These are phyloP conservation scores for Microdochium bolleyi DNA, from an alignment of 2,329 filamentous ascomycete genomes.

Conservation along the genomic window DNA sequence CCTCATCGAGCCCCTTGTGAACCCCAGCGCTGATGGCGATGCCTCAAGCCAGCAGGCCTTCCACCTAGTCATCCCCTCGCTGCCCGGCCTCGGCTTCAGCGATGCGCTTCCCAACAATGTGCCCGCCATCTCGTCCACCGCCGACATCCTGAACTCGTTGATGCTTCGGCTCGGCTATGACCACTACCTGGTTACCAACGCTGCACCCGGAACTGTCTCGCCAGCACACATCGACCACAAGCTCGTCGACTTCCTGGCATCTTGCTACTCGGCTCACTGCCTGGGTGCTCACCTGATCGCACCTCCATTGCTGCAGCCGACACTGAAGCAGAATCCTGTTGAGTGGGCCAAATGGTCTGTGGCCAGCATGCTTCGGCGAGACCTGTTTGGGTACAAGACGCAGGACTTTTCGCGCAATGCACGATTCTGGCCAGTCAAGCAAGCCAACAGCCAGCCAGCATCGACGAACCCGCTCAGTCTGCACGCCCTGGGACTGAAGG, in stretches of 20 bases:
- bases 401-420: constrained; percentile 40
- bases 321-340: constrained; percentile 28
- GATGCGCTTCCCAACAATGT: constrained; percentile 46
- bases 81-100: constrained; percentile 61
- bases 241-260: constrained; percentile 38
- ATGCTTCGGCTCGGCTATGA: constrained; percentile 55
- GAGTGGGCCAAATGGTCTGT: constrained; percentile 49
- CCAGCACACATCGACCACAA: constrained; percentile 44
- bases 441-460: constrained; percentile 6
- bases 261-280: constrained; percentile 39
- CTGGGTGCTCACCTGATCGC: constrained; percentile 53
- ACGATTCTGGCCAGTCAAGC: constrained; percentile 4
- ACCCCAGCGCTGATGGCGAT: constrained; percentile 34
- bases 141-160: constrained; percentile 45
- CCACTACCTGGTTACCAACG: constrained; percentile 48
- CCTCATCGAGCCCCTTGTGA: constrained; percentile 44
- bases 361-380: constrained; percentile 37
- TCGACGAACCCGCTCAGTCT: constrained; percentile 11
- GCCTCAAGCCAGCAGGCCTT: constrained; percentile 40
- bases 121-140: constrained; percentile 43
- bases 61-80: constrained; percentile 57
- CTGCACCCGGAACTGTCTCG: constrained; percentile 36
- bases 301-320: constrained; percentile 44
- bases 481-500: constrained; percentile 11
- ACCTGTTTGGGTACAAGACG: constrained; percentile 47